Evolutionary conservation across 2,329 filamentous ascomycete species (phyloP).

Genomic region (Beauveria rudraprayagi): DNA sequence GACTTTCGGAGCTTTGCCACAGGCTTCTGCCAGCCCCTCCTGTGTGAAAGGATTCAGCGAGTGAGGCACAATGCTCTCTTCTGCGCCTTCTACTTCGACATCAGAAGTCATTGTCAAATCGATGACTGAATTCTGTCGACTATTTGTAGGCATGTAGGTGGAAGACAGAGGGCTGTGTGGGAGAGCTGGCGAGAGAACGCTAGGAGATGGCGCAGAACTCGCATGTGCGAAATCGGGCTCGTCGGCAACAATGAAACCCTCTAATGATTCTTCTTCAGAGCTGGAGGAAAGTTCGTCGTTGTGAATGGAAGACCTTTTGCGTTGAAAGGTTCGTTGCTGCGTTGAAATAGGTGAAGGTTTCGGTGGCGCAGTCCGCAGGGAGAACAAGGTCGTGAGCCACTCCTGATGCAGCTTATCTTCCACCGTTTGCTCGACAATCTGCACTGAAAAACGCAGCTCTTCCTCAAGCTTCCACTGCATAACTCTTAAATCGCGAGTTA

Average conservation of each 20-base stretch:
- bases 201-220: background rate
- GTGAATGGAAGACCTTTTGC: background rate
- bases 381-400: constrained; percentile 43
- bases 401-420: constrained; percentile 47
- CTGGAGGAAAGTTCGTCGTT: constrained; percentile 44
- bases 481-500: constrained; percentile 43
- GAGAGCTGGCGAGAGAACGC: background rate
- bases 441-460: constrained; percentile 48
- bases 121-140: constrained; percentile 13
- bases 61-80: background rate
- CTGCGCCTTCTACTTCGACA: background rate
- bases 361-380: constrained; percentile 21
- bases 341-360: constrained; percentile 19
- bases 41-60: background rate
- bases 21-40: constrained; percentile 6
- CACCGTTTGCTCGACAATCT: constrained; percentile 56
- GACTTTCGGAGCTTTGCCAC: constrained; percentile 2
- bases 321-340: constrained; percentile 16
- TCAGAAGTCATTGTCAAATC: constrained; percentile 12
- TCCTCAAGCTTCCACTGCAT: constrained; percentile 43
- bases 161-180: background rate
- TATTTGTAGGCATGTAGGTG: background rate
- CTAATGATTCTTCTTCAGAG: constrained; percentile 33
- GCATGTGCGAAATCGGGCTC: constrained; percentile 1
- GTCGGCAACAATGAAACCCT: constrained; percentile 41